Conservation (phyloP, 2,329 filamentous ascomycete species). For the Diaporthe humulicola region DNA sequence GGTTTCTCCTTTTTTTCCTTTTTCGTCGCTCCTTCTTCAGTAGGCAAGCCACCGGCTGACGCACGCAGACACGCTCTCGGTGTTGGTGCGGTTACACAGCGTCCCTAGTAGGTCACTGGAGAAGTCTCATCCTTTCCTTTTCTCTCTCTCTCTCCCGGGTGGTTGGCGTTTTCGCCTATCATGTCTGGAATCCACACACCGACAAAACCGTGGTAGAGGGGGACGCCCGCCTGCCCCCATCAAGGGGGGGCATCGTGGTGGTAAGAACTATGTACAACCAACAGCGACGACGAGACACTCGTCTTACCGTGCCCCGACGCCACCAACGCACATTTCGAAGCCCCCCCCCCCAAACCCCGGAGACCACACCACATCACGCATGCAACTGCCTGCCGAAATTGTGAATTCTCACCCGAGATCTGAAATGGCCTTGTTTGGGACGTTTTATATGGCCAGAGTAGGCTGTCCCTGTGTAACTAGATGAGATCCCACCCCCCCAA, state of each 20-base stretch:
- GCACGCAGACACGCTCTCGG: constrained; percentile 3
- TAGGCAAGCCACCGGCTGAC: constrained; percentile 30
- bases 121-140: constrained; percentile 24
- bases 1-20: neutral
- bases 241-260: constrained; percentile 3
- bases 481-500: neutral
- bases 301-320: constrained; percentile 9
- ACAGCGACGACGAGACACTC: constrained; percentile 14
- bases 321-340: constrained; percentile 6
- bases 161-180: constrained; percentile 28
- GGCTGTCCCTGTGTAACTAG: constrained; percentile 1
- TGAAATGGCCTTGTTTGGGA: constrained; percentile 18
- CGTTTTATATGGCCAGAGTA: constrained; percentile 11
- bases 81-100: constrained; percentile 35
- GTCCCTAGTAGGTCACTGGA: constrained; percentile 39
- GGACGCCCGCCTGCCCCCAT: neutral
- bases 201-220: constrained; percentile 6
- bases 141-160: neutral
- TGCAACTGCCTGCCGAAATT: constrained; percentile 24
- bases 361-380: neutral
- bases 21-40: neutral
- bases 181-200: constrained; percentile 20
- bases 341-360: neutral
- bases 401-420: constrained; percentile 20
- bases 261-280: constrained; percentile 39